Base-by-base conservation (phyloP, 2,329 filamentous ascomycete genomes). In the Xylariales sp. region DNA sequence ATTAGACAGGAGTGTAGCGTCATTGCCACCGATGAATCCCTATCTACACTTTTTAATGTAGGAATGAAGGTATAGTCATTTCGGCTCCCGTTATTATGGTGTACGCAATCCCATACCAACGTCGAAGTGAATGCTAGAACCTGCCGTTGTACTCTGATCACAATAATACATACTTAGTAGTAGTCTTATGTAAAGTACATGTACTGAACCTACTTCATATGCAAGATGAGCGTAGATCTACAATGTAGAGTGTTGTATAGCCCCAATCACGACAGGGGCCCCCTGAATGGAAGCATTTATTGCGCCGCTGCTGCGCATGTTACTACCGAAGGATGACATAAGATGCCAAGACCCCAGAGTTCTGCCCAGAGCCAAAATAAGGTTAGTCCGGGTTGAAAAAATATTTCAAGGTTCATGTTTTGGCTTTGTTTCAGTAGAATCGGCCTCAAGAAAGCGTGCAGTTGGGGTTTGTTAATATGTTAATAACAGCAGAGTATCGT, bases 271-370 rank as follows among this genome's bases (percentile, higher is more conserved):
- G 50, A 36, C 56, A 28, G 45, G 57, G 48, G 34, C 43, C 58
- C 66, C 54, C 54, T 54, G 58, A 59, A 5, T 46, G 14, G 32
- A 32, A 49, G 49, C 46, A 12, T 23, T 23, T 16, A 39, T 41
- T 18, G n/a, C 53, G 39, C 28, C 48, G 23, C n/a, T 45, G 12
- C 46, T 28, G 28, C 7, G 46, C 30, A 41, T n/a, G 53, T 52
- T 59, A 59, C 59, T 67, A 49, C 60, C 65, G 65, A 54, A 48
- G 36, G 59, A 57, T 69, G 67, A 69, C 66, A 59, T 68, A 59
- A 62, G 62, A 59, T 16, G 58, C 54, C 54, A 69, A 63, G 58
- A 57, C 34, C 23, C 23, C 23, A 23, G 23, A 23, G 23, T 23
- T 23, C 2, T 23, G 23, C 23, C 28, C 9, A 2, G 30, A 18